A percentile compares a stretch with the other conserved stretches of the same genome.
Evolutionary conservation across 2,329 filamentous ascomycete species (phyloP).

Genomic region (Penicillium sp.): DNA sequence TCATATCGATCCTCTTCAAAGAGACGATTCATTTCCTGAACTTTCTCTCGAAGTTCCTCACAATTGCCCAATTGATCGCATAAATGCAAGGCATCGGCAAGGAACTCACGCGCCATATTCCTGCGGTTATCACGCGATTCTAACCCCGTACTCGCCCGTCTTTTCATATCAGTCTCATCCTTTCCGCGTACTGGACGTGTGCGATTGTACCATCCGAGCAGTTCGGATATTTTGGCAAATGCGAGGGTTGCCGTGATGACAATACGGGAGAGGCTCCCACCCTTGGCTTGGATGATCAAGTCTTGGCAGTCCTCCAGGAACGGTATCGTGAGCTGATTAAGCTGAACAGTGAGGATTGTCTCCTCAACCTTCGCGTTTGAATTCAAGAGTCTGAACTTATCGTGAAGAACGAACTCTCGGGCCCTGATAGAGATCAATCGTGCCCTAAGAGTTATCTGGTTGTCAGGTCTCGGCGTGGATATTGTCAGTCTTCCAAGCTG

Average conservation of each 20-base stretch:
- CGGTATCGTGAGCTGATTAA: no score
- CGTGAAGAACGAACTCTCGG: neutral
- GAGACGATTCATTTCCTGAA: conserved; percentile 3
- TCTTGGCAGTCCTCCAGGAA: neutral
- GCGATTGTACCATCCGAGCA: conserved; percentile 6
- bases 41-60: conserved; percentile 2
- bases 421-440: conserved; percentile 3
- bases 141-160: no score
- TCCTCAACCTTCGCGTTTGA: neutral
- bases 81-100: neutral
- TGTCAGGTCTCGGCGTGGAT: neutral
- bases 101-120: neutral
- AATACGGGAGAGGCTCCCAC: conserved; percentile 7
- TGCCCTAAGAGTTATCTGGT: conserved; percentile 7
- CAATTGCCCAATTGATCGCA: conserved; percentile 3
- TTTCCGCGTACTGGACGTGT: neutral
- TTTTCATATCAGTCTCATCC: neutral
- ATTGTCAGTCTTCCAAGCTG: no score
- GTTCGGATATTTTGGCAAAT: conserved; percentile 6
- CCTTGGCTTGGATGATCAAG: conserved; percentile 6
- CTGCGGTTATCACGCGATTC: neutral
- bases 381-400: neutral
- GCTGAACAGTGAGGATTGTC: no score
- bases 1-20: conserved; percentile 5
- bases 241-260: conserved; percentile 7